Evolutionary conservation across 345 rosid species (phyloP).

Genomic region (Murraya paniculata): DNA sequence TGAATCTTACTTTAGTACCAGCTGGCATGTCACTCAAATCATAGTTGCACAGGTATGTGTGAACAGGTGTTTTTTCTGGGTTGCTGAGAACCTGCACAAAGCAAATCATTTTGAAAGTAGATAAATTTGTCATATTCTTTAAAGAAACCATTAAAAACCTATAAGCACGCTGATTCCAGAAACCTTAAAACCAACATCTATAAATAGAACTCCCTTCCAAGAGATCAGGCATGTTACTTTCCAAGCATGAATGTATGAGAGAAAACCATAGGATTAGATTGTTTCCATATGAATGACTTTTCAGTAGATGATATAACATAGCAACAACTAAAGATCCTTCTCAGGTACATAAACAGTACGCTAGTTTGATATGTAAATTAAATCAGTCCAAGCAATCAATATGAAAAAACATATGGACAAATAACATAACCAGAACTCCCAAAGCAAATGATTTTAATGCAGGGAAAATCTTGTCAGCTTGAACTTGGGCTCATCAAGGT

Average conservation of each 20-base stretch:
- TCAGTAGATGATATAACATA: background rate
- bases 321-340: background rate
- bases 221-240: background rate
- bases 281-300: background rate
- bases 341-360: background rate
- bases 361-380: background rate
- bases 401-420: background rate
- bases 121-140: conserved; percentile 15
- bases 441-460: background rate
- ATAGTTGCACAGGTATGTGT: conserved; percentile 91
- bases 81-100: conserved; percentile 84
- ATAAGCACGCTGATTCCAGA: background rate
- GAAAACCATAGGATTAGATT: background rate
- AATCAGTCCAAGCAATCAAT: background rate
- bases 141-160: background rate
- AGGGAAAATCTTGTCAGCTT: conserved; percentile 8
- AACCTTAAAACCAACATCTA: background rate
- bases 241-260: background rate
- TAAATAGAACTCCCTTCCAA: background rate
- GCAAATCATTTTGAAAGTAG: conserved; percentile 7
- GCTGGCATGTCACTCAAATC: conserved; percentile 96
- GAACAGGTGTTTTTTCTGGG: conserved; percentile 96
- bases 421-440: background rate
- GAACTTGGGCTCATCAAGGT: background rate
- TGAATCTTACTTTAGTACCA: conserved; percentile 63